Evolutionary conservation across 2,329 filamentous ascomycete genomes (phyloP).

Genomic region (Zymoseptoria tritici): DNA sequence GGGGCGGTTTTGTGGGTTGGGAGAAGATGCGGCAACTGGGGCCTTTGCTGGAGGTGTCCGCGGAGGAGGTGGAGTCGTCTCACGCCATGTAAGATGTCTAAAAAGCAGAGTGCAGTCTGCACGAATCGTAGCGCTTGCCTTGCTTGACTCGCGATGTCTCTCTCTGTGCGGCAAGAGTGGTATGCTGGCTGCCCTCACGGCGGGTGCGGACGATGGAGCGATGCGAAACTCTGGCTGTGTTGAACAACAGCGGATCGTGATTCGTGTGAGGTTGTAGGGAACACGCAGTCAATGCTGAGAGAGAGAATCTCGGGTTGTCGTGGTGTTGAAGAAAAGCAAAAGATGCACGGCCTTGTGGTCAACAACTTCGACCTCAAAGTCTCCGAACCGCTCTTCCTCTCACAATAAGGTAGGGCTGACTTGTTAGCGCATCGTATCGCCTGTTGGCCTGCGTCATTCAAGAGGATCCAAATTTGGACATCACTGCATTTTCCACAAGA

Average conservation of each 20-base stretch:
- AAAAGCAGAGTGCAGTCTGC: not conserved
- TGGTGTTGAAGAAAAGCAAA: too few relatives aligned
- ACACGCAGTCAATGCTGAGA: not conserved
- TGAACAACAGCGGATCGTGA: not conserved
- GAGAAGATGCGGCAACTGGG: not conserved
- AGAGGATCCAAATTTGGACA: not conserved
- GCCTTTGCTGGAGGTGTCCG: not conserved
- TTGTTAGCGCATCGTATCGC: not conserved
- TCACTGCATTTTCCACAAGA: not conserved
- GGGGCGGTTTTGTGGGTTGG: not conserved
- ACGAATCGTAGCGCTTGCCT: not conserved
- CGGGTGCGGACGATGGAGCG: not conserved
- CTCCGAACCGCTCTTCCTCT: not conserved
- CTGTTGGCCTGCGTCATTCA: not conserved
- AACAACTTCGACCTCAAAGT: not conserved
- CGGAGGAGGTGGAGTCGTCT: not conserved
- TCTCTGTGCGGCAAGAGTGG: not conserved
- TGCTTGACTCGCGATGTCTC: not conserved
- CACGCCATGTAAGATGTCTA: not conserved
- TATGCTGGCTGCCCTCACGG: not conserved
- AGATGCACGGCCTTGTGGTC: not conserved
- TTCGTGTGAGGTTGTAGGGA: not conserved
- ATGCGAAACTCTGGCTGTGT: not conserved
- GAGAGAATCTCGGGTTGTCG: not conserved
- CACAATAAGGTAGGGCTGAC: not conserved